Percentiles rank a stretch among this genome's conserved stretches.
Evolutionary conservation across 164 flowering plant genomes (phyloP).

Genomic region (Vitis rotundifolia): DNA sequence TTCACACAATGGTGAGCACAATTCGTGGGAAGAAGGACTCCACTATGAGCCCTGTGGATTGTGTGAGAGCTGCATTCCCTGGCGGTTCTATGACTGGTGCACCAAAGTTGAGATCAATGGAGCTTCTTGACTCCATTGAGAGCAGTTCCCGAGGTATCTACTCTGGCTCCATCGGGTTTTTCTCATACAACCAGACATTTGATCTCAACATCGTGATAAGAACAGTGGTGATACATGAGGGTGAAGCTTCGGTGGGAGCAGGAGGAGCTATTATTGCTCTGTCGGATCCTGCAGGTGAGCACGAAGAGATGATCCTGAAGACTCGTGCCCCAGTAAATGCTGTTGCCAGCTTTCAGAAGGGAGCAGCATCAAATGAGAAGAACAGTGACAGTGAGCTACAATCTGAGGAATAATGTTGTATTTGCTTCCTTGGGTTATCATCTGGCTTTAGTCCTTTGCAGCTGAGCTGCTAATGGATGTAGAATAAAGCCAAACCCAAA

Average conservation of each 20-base stretch:
- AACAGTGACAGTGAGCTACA: too few relatives aligned
- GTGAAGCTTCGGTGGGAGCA: constrained; percentile 91
- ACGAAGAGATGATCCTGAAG: constrained; percentile 86
- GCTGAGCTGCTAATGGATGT: too few relatives aligned
- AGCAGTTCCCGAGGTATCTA: constrained; percentile 80
- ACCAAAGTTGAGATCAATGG: constrained; percentile 93
- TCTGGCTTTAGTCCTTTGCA: too few relatives aligned
- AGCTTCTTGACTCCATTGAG: constrained; percentile 87
- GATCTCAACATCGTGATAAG: constrained; percentile 94
- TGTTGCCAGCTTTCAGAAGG: constrained; percentile 44
- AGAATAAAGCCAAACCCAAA: too few relatives aligned
- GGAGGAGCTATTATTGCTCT: constrained; percentile 94
- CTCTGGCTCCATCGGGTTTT: constrained; percentile 91
- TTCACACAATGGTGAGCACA: constrained; percentile 96
- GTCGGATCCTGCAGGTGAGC: constrained; percentile 81
- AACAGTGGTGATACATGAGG: constrained; percentile 78
- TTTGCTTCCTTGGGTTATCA: too few relatives aligned
- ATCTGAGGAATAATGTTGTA: too few relatives aligned
- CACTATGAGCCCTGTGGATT: constrained; percentile 59
- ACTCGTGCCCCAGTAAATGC: constrained; percentile 70
- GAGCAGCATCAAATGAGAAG: constrained; percentile 4
- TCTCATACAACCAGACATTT: constrained; percentile 82
- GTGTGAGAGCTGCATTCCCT: constrained; percentile 91
- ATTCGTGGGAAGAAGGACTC: constrained; percentile 65
- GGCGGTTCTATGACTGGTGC: constrained; percentile 99